Base-by-base conservation (phyloP, 1,284 basidiomycete species). In the Pseudozyma tsukubaensis region DNA sequence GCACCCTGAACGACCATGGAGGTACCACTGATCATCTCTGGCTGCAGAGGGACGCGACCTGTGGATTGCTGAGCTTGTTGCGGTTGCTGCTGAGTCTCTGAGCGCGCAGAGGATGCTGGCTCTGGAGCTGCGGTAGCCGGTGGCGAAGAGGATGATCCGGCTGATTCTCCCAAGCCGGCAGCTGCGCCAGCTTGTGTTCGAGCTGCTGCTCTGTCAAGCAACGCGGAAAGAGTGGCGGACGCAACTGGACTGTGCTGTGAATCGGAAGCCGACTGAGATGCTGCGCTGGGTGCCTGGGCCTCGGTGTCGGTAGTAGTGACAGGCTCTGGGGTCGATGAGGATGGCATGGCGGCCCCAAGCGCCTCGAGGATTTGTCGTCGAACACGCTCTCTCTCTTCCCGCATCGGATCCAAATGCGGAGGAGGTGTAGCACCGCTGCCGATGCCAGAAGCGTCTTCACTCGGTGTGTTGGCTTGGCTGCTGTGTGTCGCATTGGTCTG, bases 1-100 rank as follows among this genome's bases (percentile, higher is more conserved):
- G 81, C 81, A 19, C 81, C 81, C 43, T 83, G 81, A 9, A 83
- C 81, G 16, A 83, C 80, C 66, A 83, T 80, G 18, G 79, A 81
- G 4, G 81, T 83, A 35, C 81, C 81, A 37, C 66, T 75, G 59
- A 75, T 72, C 52, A 55, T 71, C 39, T 59, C 59, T 29, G 71
- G 65, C 37, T 74, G 67, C 24, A 68, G 45, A 16, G 67, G 67
- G 13, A 60, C 51, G n/a, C 67, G 29, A 62, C 49, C 12, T 58
- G 52, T 11, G 58, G 59, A 34, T 62, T 35, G 8, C 55, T n/a
- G 11, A 48, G 19, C 32, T 59, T 19, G 51, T 40, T n/a, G 50
- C 32, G 52, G 52, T 42, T 50, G 60, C 35, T 42, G 49, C 36
- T 45, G 59, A 12, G 47, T 9, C 12, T 16, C 32, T 19, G 59